Evolutionary conservation across 2,329 filamentous ascomycete species (phyloP), one percentile per base, ranked within the genome.

Genomic region (Drechslerella dactyloides): DNA sequence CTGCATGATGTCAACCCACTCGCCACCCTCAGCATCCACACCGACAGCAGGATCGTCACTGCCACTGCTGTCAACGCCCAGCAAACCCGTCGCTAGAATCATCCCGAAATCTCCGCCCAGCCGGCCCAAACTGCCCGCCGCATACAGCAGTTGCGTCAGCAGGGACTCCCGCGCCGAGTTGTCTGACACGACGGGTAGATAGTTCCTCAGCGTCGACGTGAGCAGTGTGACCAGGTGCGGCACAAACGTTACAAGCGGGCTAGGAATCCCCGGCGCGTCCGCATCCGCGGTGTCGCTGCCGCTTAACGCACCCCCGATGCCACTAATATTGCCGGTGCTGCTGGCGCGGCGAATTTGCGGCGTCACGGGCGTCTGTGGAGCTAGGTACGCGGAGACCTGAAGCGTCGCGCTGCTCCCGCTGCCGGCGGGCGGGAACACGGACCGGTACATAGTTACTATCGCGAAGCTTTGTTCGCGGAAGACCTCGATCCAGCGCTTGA

Each of bases 401-500:
- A 59, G 63, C 7, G n/a, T 46, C 5, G 24, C 37, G 3, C 53
- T 33, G 23, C 66, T 64, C 2, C 65, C 37, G 19, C 46, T 23
- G 19, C 46, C 66, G 2, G 53, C 55, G 10, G 51, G 66, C 11
- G 89, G 87, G 77, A 96, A 96, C 61, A 97, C 91, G 77, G 89
- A 94, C 77, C 89, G 90, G 80, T 96, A 97, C 84, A 97, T 91
- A 68, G 91, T 96, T 27, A 97, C 87, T 70, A 97, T 96, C 48
- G 89, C 90, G 79, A 99, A 99, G 78, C 91, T 96, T 80, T 99
- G 94, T 80, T 99, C 94, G 58, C 94, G 89, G 79, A 97, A 97
- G 27, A 99, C 92, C 78, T 99, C 94, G 76, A 99, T 90, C 80
- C 96, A 99, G 53, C 93, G 86, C 80, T 97, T 99, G 48, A 99